A percentile compares a stretch with the other conserved stretches of the same genome.
These are phyloP conservation scores for Plasmodium inui DNA, from an alignment of 169 alveolate species.

Conservation along the genomic window DNA sequence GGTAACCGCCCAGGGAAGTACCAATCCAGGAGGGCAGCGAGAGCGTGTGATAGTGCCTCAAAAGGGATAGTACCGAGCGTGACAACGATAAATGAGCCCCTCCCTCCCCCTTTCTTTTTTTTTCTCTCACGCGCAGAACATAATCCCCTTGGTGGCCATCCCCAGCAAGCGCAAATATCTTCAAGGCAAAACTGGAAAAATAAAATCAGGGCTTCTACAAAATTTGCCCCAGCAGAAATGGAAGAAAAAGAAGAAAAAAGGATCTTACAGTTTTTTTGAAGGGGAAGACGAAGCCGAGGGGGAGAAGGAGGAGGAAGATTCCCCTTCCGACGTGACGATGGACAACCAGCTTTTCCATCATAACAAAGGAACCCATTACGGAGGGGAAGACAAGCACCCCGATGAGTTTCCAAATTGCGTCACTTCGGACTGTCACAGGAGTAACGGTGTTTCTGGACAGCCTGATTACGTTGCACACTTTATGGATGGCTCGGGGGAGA, in stretches of 20 bases:
- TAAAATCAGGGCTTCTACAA: background rate
- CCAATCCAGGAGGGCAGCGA: background rate
- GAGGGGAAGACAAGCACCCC: background rate
- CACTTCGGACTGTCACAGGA: background rate
- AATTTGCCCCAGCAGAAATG: background rate
- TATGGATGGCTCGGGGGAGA: background rate
- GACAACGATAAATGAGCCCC: background rate
- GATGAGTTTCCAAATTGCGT: background rate
- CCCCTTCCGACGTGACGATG: background rate
- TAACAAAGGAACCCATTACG: background rate
- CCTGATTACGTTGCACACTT: background rate
- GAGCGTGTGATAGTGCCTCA: background rate
- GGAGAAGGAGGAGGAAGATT: background rate
- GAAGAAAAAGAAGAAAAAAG: constrained; percentile 10
- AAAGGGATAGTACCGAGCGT: background rate
- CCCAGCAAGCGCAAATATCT: constrained; percentile 57
- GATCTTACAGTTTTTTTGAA: constrained; percentile 33
- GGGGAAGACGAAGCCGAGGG: background rate
- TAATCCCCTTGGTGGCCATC: constrained; percentile 61
- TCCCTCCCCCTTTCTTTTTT: background rate
- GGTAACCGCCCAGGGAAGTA: background rate
- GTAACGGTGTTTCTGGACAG: background rate
- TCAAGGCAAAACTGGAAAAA: background rate
- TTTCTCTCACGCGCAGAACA: constrained; percentile 11
- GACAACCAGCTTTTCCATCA: background rate